These are phyloP conservation scores for Immersiella caudata DNA, from an alignment of 495 filamentous ascomycete genomes.

Conservation along the genomic window DNA sequence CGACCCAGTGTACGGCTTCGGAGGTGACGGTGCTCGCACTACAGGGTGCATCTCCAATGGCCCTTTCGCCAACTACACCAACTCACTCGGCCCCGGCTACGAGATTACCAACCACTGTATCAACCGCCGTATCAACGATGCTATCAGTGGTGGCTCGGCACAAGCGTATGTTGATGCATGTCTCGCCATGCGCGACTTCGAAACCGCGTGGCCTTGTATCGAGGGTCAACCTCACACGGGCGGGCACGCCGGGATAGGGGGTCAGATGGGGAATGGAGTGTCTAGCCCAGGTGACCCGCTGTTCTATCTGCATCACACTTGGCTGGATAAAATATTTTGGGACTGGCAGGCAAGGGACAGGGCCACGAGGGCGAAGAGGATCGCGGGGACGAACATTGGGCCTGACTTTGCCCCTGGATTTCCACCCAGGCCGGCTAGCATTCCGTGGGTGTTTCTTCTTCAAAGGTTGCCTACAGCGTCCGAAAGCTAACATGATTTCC, in stretches of 20 bases:
- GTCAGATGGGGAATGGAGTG: constrained; percentile 50
- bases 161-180: constrained; percentile 1
- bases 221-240: background rate
- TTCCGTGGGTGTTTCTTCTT: background rate
- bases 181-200: background rate
- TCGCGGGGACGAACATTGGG: constrained; percentile 30
- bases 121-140: constrained; percentile 9
- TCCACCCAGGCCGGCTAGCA: background rate
- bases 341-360: constrained; percentile 63
- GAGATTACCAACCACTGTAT: constrained; percentile 6
- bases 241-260: background rate
- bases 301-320: constrained; percentile 72
- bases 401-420: background rate
- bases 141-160: background rate
- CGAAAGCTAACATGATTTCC: background rate
- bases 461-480: no score
- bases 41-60: constrained; percentile 44
- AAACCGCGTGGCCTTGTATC: constrained; percentile 1
- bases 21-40: constrained; percentile 41
- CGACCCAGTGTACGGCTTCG: constrained; percentile 43
- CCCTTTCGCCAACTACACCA: constrained; percentile 29
- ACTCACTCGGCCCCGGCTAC: constrained; percentile 15
- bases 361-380: constrained; percentile 35
- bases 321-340: constrained; percentile 71
- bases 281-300: constrained; percentile 62